Evolutionary conservation across 768 basidiomycete genomes (phyloP).

Genomic region (Podaxis sp.): DNA sequence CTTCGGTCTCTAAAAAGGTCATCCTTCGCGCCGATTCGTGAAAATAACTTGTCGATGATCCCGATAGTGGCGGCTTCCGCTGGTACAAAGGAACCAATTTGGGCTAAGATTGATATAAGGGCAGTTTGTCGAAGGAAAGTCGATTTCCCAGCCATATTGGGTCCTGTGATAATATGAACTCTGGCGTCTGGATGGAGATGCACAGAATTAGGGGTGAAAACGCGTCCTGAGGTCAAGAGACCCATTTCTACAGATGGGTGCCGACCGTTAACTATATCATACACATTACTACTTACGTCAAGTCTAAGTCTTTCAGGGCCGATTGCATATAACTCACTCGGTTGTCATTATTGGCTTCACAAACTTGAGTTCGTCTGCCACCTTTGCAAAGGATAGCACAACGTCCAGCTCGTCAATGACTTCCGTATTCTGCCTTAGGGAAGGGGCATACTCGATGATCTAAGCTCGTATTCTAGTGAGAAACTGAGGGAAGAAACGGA

Average conservation of each 20-base stretch:
- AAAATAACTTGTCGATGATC: constrained; percentile 87
- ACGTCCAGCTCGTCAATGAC: constrained; percentile 89
- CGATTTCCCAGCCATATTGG: constrained; percentile 96
- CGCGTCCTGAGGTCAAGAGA: constrained; percentile 64
- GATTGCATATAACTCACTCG: constrained; percentile 43
- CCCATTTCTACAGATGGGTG: constrained; percentile 94
- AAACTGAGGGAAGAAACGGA: neutral
- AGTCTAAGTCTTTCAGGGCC: neutral
- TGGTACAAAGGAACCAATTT: constrained; percentile 91
- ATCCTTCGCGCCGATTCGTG: constrained; percentile 93
- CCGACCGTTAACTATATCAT: constrained; percentile 73
- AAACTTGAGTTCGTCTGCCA: constrained; percentile 76
- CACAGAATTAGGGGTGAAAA: constrained; percentile 84
- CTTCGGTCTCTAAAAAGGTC: constrained; percentile 91
- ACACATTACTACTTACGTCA: constrained; percentile 37
- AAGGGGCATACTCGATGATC: constrained; percentile 56
- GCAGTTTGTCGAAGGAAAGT: constrained; percentile 91
- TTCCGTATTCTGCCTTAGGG: constrained; percentile 69
- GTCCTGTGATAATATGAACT: constrained; percentile 85
- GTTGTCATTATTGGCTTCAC: constrained; percentile 66
- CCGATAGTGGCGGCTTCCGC: constrained; percentile 79
- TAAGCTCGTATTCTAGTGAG: constrained; percentile 21
- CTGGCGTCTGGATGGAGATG: constrained; percentile 53
- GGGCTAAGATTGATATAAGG: constrained; percentile 84
- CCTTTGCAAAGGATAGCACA: constrained; percentile 70